Evolutionary conservation across 768 basidiomycete genomes (phyloP).

Genomic region (Tephrocybe sp.): DNA sequence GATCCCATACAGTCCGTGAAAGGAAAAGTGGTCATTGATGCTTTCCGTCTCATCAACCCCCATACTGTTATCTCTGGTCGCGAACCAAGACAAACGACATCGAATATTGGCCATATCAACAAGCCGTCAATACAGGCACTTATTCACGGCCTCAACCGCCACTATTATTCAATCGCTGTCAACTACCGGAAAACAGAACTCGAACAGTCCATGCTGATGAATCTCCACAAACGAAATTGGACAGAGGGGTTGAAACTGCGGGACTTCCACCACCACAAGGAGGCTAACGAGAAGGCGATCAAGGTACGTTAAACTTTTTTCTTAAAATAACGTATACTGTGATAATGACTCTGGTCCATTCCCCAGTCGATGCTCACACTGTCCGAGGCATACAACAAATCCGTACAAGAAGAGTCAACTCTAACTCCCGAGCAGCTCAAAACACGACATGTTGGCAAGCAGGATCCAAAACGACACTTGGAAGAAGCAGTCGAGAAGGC

Average conservation of each 20-base stretch:
- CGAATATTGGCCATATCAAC: constrained; percentile 97
- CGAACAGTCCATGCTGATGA: constrained; percentile 98
- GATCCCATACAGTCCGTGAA: constrained; percentile 99
- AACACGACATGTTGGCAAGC: constrained; percentile 96
- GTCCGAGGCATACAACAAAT: constrained; percentile 95
- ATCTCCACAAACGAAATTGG: constrained; percentile 98
- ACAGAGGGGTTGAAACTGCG: constrained; percentile 92
- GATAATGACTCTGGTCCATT: constrained; percentile 14
- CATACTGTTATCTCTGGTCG: constrained; percentile 86
- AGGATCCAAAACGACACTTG: constrained; percentile 96
- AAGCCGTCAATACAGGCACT: constrained; percentile 99
- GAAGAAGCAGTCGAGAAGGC: constrained; percentile 98
- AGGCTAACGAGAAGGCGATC: constrained; percentile 88
- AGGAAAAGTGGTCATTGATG: constrained; percentile 98
- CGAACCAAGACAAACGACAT: constrained; percentile 95
- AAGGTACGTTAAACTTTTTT: constrained; percentile 58
- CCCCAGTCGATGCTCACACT: constrained; percentile 86
- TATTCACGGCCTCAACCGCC: constrained; percentile 95
- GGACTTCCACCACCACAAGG: constrained; percentile 87
- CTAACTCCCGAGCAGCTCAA: constrained; percentile 90
- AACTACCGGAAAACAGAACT: constrained; percentile 98
- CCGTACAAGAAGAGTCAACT: constrained; percentile 97
- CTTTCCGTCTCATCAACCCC: constrained; percentile 95
- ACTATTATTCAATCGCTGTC: constrained; percentile 97
- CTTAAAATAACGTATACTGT: constrained; percentile 2